A percentile compares a stretch with the other conserved stretches of the same genome.
Conservation (phyloP, 1,139 yeast genomes). For the Magnusiomyces tetraspermus region DNA sequence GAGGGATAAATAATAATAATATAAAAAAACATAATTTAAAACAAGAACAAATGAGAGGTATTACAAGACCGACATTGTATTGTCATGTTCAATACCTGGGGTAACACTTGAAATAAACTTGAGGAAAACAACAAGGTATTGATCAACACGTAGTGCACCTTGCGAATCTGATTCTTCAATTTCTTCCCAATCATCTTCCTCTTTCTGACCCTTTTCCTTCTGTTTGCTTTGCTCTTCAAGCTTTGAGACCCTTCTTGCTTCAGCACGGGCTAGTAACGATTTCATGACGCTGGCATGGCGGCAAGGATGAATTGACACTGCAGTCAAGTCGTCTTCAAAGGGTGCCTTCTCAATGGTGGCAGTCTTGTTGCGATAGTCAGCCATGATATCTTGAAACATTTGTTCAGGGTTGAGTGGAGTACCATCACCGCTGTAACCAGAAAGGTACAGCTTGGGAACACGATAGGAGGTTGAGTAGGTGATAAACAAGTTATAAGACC, state of each 20-base stretch:
- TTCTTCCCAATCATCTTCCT: conserved; percentile 35
- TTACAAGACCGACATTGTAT: conserved; percentile 81
- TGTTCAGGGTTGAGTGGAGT: conserved; percentile 76
- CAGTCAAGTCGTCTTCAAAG: conserved; percentile 63
- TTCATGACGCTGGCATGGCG: conserved; percentile 92
- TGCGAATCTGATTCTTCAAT: conserved; percentile 26
- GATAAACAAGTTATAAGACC: conserved; percentile 82
- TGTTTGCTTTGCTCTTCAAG: conserved; percentile 23
- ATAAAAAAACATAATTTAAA: no score
- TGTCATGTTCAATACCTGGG: conserved; percentile 95
- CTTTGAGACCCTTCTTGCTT: conserved; percentile 32
- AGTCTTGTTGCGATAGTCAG: conserved; percentile 89
- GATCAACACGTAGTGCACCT: conserved; percentile 70
- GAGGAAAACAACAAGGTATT: conserved; percentile 75
- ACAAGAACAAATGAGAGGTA: not conserved
- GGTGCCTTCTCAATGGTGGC: conserved; percentile 94
- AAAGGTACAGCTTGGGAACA: conserved; percentile 88
- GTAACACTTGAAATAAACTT: conserved; percentile 95
- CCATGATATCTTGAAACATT: conserved; percentile 90
- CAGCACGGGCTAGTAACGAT: conserved; percentile 63
- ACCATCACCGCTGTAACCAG: conserved; percentile 79
- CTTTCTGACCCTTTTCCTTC: conserved; percentile 25
- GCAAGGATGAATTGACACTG: conserved; percentile 94
- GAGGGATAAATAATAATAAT: no score
- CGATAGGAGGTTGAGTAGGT: conserved; percentile 90